A percentile compares a stretch with the other conserved stretches of the same genome.
Evolutionary conservation across 2,329 filamentous ascomycete species (phyloP).

Genomic region (Fusarium subglutinans): DNA sequence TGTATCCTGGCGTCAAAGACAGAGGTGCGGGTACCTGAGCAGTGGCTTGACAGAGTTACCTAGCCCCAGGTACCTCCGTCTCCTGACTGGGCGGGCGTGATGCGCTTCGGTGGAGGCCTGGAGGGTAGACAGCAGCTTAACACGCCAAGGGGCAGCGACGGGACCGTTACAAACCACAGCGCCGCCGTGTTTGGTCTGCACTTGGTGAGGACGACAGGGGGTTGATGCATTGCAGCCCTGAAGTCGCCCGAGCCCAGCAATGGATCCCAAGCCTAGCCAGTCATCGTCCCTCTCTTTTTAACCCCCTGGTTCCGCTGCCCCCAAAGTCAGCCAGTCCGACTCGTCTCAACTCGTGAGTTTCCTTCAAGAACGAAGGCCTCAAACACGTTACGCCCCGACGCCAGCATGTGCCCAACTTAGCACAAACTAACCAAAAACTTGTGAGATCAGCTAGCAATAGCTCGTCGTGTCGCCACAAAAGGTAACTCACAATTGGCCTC

Average conservation of each 20-base stretch:
- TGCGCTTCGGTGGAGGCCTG: conserved; percentile 17
- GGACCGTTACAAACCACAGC: conserved; percentile 35
- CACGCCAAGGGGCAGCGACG: conserved; percentile 33
- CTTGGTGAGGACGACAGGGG: conserved; percentile 17
- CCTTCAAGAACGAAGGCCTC: conserved; percentile 27
- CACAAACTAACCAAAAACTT: conserved; percentile 19
- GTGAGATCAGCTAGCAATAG: conserved; percentile 17
- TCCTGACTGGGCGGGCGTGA: conserved; percentile 29
- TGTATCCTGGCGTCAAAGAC: conserved; percentile 24
- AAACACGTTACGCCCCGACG: conserved; percentile 26
- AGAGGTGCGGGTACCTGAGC: conserved; percentile 32
- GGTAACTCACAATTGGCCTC: conserved; percentile 19
- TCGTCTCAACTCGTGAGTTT: conserved; percentile 7
- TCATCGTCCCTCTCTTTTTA: conserved; percentile 3
- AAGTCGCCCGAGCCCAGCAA: conserved; percentile 26
- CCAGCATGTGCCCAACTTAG: conserved; percentile 20
- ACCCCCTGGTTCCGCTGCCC: conserved; percentile 29
- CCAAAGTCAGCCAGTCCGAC: conserved; percentile 25
- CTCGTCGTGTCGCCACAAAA: conserved; percentile 2
- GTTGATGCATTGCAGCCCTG: conserved; percentile 35
- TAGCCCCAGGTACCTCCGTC: conserved; percentile 31
- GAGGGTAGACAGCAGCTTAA: conserved; percentile 29
- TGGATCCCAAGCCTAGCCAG: conserved; percentile 23
- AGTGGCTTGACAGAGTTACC: conserved; percentile 30
- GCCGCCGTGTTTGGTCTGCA: conserved; percentile 13